Base-by-base conservation (phyloP, 202 grass and related monocot genomes). In the Zoysia matrella region DNA sequence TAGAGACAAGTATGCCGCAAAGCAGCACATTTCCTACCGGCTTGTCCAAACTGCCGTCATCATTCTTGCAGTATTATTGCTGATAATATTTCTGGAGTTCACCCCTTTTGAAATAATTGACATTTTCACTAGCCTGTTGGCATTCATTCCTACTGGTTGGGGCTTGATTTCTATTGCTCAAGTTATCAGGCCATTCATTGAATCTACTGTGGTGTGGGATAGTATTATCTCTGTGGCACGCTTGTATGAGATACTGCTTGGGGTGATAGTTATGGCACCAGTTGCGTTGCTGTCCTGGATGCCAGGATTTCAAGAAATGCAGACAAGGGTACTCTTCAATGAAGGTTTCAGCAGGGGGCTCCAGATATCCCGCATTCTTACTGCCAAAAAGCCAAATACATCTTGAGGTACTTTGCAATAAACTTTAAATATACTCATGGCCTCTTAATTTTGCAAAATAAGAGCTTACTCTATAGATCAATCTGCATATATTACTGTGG, bases 301-400 rank as follows among this genome's bases (percentile, higher is more conserved):
- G 78, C 94, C 94, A 7, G 94, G 94, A 65, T 97, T 97, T 82
- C 94, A 97, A 80, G 94, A 97, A 87, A 97, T 97, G 94, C 92
- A 97, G 79, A 97, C 94, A 8, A 92, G 94, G 76, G 91, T 97
- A 75, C 80, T 97, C 73, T 97, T 97, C 86, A 94, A 94, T 84
- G 92, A 97, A 92, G 94, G 90, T 72, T 97, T 97, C 64, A 97
- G 92, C 84, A 88, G 94, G 85, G 94, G 94, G 2, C 94, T 97
- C 66, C 82, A 94, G 82, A 92, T 97, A 89, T 97, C 94, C 47
- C 89, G 94, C 52, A 92, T 97, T 83, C 76, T 97, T 82, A 77
- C 94, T 80, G 94, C 92, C 58, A 97, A 94, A 86, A 97, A 92
- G 75, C 36, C 89, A 56, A 74, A 92, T 80, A 68, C 80, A 39